Percentiles rank a stretch among this genome's conserved stretches.
These are phyloP conservation scores for Fusarium aywerte DNA, from an alignment of 2,329 filamentous ascomycete genomes.

Conservation along the genomic window DNA sequence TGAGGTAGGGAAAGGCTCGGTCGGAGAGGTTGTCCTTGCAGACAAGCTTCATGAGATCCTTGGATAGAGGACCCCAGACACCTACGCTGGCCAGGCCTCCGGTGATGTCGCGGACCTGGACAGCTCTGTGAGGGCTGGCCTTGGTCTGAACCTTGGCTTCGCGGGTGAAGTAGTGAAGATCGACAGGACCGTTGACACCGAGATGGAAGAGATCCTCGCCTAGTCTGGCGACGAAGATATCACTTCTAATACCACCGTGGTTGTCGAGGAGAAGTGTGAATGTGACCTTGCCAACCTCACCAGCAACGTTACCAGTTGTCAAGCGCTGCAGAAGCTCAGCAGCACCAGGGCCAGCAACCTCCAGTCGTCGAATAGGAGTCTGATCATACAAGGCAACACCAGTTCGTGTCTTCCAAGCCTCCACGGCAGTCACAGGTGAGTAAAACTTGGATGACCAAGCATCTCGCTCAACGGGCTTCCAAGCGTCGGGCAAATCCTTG, in stretches of 20 bases:
- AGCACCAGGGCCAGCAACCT: conserved; percentile 68
- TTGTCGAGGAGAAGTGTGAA: conserved; percentile 67
- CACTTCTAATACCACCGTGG: conserved; percentile 64
- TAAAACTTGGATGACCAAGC: conserved; percentile 67
- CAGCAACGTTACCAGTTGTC: conserved; percentile 61
- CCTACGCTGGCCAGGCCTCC: conserved; percentile 69
- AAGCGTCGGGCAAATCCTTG: conserved; percentile 61
- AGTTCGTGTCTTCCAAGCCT: conserved; percentile 73
- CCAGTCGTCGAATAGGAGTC: conserved; percentile 68
- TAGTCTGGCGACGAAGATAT: conserved; percentile 66
- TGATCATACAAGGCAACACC: conserved; percentile 72
- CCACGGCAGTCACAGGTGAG: conserved; percentile 67
- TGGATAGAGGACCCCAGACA: conserved; percentile 69
- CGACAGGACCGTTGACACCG: conserved; percentile 65
- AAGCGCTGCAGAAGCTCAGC: conserved; percentile 64
- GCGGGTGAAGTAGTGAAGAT: conserved; percentile 63
- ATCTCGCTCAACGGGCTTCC: conserved; percentile 66
- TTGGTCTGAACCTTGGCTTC: conserved; percentile 62
- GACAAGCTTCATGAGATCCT: conserved; percentile 60
- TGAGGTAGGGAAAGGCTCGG: conserved; percentile 61
- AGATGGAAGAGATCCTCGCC: conserved; percentile 63
- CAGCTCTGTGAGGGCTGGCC: conserved; percentile 54
- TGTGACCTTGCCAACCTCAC: conserved; percentile 60
- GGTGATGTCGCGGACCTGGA: conserved; percentile 68
- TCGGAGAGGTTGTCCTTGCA: conserved; percentile 59